A percentile compares a stretch with the other conserved stretches of the same genome.
Evolutionary conservation across 1,284 basidiomycete genomes (phyloP).

Genomic region (Chalciporus sp.): DNA sequence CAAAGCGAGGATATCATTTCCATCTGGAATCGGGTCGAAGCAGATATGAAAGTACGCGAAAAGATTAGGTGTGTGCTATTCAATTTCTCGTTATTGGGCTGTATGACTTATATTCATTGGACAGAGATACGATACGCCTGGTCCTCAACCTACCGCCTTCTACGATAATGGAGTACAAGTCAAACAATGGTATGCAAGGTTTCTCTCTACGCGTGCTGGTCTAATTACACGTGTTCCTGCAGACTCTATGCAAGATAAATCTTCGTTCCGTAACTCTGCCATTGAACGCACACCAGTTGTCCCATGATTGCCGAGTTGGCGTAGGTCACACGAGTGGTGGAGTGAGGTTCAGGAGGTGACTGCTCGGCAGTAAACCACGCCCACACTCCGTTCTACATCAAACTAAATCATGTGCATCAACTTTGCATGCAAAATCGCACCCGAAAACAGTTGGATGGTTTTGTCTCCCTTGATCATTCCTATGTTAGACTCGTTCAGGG

Average conservation of each 20-base stretch:
- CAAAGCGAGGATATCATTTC: conserved; percentile 83
- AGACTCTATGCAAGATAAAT: conserved; percentile 86
- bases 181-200: conserved; percentile 69
- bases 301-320: conserved; percentile 15
- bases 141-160: conserved; percentile 68
- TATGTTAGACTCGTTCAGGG: conserved; percentile 3
- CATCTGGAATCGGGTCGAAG: conserved; percentile 76
- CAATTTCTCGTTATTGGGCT: neutral
- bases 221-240: neutral
- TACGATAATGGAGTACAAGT: conserved; percentile 84
- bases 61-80: conserved; percentile 62
- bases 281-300: conserved; percentile 54
- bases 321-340: neutral
- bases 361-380: neutral
- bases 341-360: neutral
- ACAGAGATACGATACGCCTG: conserved; percentile 68
- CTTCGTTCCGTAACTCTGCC: conserved; percentile 72
- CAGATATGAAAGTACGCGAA: conserved; percentile 66
- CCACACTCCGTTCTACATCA: conserved; percentile 3
- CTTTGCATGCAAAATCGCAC: neutral
- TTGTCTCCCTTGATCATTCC: conserved; percentile 15
- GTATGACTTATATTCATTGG: neutral
- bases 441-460: conserved; percentile 6
- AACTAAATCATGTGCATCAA: conserved; percentile 6
- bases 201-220: neutral